Percentiles rank a stretch among this genome's conserved stretches.
Conservation (phyloP, 176 grass and related monocot species). For the Aegilops longissima region DNA sequence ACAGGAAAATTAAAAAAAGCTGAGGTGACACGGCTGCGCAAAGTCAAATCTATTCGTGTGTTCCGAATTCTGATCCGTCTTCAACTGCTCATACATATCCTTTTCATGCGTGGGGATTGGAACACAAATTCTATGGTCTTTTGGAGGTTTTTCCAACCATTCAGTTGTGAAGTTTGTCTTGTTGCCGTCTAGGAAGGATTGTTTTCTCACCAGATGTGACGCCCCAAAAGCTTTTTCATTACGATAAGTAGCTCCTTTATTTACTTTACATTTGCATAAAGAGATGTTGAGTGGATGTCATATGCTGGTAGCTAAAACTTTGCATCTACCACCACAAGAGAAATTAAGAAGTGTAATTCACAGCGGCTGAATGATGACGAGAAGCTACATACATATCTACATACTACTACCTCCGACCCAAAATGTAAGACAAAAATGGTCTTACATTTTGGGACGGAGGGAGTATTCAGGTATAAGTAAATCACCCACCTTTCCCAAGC, state of each 20-base stretch:
- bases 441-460: too few relatives aligned
- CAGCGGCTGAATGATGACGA: background rate
- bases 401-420: background rate
- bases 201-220: constrained; percentile 16
- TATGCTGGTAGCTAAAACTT: background rate
- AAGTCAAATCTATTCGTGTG: constrained; percentile 33
- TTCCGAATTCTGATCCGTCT: constrained; percentile 25
- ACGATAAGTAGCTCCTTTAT: background rate
- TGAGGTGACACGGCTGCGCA: constrained; percentile 22
- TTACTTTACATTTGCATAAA: background rate
- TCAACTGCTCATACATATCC: constrained; percentile 20
- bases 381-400: background rate
- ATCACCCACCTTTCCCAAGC: background rate
- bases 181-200: background rate
- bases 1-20: background rate
- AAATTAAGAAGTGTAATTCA: background rate
- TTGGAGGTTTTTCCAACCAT: background rate
- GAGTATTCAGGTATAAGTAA: background rate
- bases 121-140: background rate
- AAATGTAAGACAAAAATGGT: too few relatives aligned
- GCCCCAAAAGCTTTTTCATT: background rate
- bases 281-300: background rate
- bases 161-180: constrained; percentile 15
- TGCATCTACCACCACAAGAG: constrained; percentile 6
- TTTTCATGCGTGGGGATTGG: constrained; percentile 6